Evolutionary conservation across 2,329 filamentous ascomycete species (phyloP), one percentile per base, ranked within the genome.

Genomic region (Cadophora luteo-olivacea): DNA sequence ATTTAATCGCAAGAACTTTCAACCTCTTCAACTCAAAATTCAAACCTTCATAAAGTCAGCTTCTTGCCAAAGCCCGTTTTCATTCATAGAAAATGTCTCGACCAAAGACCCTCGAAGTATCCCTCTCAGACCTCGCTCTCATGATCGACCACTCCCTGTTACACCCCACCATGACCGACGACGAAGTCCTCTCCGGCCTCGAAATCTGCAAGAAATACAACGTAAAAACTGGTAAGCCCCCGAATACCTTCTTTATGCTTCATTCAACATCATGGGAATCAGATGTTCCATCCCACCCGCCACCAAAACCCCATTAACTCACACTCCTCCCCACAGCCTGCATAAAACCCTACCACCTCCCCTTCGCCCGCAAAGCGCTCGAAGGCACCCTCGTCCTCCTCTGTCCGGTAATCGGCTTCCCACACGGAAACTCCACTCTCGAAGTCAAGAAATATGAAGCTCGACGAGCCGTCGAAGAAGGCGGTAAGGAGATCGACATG

Each of bases 81-180:
- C 11, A 36, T 36, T 24, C 19, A 41, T 12, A 11, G 16, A 24
- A 32, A 6, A 62, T 62, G 60, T 65, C 54, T 24, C 57, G 66
- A 8, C 66, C 70, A 8, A 65, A 61, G 64, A 71, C 78, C 32
- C 75, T 84, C 70, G 78, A 73, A 0, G 80, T 84, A n/a, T 81
- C 82, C 24, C 75, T 85, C 0, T 70, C 75, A 41, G 80, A 84
- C 68, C 76, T 88, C 64, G 84, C 85, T 70, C 84, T 85, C 71
- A 81, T 82, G 78, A 89, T 89, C 71, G 87, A 89, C 72, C 87
- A 89, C 76, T 88, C 86, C 14, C 82, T 90, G 19, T 81, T 89
- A 0, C 86, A 89, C 72, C 88, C 87, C 4, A 87, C 86, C 64
- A 83, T 89, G 81, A 88, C 87, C 8, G 86, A 89, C 73, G 76